These are phyloP conservation scores for Cladosporium sp. DNA, from an alignment of 2,329 filamentous ascomycete species.

Conservation along the genomic window DNA sequence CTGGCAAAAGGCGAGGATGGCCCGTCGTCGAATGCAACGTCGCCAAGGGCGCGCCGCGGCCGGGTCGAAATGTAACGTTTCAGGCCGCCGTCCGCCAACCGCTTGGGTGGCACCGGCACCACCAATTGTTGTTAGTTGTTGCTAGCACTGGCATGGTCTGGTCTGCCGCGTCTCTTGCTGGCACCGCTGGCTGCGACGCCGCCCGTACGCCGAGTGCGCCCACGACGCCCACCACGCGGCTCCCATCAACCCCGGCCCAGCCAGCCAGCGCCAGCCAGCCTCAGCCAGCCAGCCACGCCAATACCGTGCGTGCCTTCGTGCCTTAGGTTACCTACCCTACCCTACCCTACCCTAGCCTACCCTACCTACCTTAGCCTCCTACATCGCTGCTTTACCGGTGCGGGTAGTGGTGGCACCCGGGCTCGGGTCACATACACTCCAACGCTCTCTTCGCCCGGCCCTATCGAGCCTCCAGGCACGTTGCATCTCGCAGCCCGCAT, in stretches of 20 bases:
- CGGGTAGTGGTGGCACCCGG: not conserved
- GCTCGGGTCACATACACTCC: not conserved
- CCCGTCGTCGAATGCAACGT: not conserved
- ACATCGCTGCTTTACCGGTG: not conserved
- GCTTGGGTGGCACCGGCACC: not conserved
- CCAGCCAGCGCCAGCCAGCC: not conserved
- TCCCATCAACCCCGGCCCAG: not conserved
- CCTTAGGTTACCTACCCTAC: no score
- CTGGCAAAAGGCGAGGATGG: no score
- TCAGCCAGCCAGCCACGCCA: not conserved
- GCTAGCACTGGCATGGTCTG: no score
- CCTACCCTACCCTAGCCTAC: no score
- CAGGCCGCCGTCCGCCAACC: no score
- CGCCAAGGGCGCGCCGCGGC: not conserved
- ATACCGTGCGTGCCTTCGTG: no score
- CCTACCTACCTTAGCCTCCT: not conserved
- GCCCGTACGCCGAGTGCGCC: not conserved
- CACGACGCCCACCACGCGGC: not conserved
- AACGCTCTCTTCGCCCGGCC: no score
- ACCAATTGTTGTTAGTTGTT: no score
- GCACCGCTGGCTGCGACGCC: no score
- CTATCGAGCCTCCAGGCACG: no score
- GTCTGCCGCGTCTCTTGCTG: no score
- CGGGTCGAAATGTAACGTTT: not conserved
- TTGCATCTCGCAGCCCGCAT: no score